phyloP scores from a whole-genome alignment of 495 filamentous ascomycete species.

The Xylaria nigripes region DNA sequence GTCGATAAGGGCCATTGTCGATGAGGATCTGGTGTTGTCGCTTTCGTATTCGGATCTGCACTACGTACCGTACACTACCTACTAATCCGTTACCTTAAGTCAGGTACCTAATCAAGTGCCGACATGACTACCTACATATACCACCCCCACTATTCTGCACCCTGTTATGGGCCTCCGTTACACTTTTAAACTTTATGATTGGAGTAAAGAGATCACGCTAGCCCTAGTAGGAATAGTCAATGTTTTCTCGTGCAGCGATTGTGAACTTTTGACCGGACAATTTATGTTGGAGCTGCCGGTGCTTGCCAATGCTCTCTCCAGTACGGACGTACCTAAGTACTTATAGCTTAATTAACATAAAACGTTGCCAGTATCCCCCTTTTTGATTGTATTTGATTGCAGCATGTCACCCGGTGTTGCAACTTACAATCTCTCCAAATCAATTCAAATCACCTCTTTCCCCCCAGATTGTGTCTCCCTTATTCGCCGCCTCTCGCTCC shows the following conservation, averaged over 20 bases:
- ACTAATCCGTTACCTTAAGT: background rate
- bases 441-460: background rate
- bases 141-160: too few species aligned
- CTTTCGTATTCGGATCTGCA: conserved; percentile 27
- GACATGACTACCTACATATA: background rate
- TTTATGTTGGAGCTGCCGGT: background rate
- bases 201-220: background rate
- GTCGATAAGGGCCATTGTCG: too few species aligned
- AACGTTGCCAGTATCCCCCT: conserved; percentile 9
- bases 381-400: background rate
- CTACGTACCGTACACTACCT: too few species aligned
- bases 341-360: conserved; percentile 7
- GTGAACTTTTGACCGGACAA: background rate
- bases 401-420: too few species aligned
- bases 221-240: background rate
- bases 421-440: too few species aligned
- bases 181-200: background rate
- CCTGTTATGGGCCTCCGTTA: too few species aligned
- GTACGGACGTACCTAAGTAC: background rate
- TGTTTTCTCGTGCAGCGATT: background rate
- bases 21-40: too few species aligned
- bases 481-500: background rate
- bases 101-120: conserved; percentile 1
- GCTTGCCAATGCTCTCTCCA: background rate
- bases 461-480: background rate